Evolutionary conservation across 257 asterid genomes (phyloP).

Genomic region (Parsonsia alboflavescens): DNA sequence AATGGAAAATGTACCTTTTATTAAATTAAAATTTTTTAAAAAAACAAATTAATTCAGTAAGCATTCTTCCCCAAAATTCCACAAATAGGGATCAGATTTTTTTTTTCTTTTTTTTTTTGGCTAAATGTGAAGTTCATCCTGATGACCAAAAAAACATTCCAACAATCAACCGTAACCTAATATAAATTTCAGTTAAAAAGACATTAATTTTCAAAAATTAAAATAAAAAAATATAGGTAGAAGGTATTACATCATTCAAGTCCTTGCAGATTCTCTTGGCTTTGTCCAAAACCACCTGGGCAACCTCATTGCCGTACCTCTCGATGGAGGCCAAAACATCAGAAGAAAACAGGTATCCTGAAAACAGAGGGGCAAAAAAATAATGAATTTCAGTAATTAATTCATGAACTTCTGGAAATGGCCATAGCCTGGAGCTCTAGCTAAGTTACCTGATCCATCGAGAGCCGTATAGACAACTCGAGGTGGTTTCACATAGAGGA

Average conservation of each 20-base stretch:
- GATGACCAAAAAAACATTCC: too few species aligned
- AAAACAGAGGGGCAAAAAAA: background rate
- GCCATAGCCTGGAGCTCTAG: background rate
- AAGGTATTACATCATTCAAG: slow-evolving; percentile 22
- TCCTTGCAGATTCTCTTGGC: slow-evolving; percentile 39
- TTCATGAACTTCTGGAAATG: background rate
- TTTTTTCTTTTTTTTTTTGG: too few species aligned
- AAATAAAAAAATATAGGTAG: background rate
- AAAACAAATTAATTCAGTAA: too few species aligned
- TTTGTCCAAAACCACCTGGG: slow-evolving; percentile 38
- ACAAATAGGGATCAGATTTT: too few species aligned
- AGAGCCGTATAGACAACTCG: slow-evolving; percentile 37
- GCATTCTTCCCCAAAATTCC: too few species aligned
- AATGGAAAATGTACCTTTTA: too few species aligned
- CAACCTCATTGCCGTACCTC: slow-evolving; percentile 41
- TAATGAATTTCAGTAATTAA: background rate
- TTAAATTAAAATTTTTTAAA: too few species aligned
- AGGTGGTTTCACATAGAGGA: slow-evolving; percentile 48
- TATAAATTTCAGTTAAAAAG: too few species aligned
- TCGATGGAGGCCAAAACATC: slow-evolving; percentile 48
- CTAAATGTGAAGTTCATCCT: too few species aligned
- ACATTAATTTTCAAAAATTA: background rate
- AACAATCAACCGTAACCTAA: too few species aligned
- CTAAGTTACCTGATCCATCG: slow-evolving; percentile 49
- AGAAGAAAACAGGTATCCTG: slow-evolving; percentile 50